Evolutionary conservation across 2,329 filamentous ascomycete genomes (phyloP), one percentile per base, ranked within the genome.

Genomic region (Xylaria sp.): DNA sequence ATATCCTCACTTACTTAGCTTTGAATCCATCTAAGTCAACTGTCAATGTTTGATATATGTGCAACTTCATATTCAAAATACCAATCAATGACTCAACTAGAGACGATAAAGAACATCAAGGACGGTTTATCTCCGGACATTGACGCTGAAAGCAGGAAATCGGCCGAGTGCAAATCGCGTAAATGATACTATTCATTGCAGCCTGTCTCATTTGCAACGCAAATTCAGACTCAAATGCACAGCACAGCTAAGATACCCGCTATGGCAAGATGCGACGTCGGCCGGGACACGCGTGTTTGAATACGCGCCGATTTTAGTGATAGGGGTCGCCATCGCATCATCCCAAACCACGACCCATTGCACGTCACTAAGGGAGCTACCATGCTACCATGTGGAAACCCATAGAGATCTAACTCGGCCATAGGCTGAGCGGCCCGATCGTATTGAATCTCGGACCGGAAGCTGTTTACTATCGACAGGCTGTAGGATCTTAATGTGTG

Each of bases 221-320:
- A 18, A 37, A 51, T 50, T 2, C 10, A 18, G n/a, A 23, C n/a
- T 50, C 3, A 12, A 9, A 13, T 20, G 10, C 46, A 25, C n/a
- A 25, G 48, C 32, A 9, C 48, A 41, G 32, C 20, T 20, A 12
- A 28, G 2, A 41, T 7, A 32, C 2, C 23, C 18, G 23, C 4
- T 23, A 7, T 46, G 34, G 37, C 8, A 58, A 48, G 56, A 3
- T 51, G 28, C 20, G 20, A 48, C 20, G n/a, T 46, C 39, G 56
- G 23, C 5, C 12, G 18, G 25, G 13, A 46, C 56, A 12, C 13
- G 46, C 6, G 2, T n/a, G 68, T 70, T 70, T 70, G 61, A 60
- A 23, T 37, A 70, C 48, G 68, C 68, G 65, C 68, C 62, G 44
- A 28, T 18, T 8, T 58, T 32, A 1, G 68, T 70, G 68, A 70